Conservation (phyloP, 163 green algal genomes). For the Trebouxia gelatinosa region DNA sequence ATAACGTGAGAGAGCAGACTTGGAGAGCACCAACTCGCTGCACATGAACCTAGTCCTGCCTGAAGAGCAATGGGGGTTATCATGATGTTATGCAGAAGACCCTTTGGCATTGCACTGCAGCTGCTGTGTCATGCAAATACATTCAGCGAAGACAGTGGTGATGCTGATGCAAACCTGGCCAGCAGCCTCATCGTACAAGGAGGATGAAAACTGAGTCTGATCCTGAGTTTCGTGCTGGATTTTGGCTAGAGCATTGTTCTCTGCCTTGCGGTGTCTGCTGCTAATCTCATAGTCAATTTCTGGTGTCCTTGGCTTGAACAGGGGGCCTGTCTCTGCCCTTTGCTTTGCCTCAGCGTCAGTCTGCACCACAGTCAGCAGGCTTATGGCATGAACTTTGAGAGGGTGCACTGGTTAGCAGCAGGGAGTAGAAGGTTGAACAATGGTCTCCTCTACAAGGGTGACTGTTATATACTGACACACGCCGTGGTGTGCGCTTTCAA, state of each 20-base stretch:
- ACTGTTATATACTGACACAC: too few relatives aligned
- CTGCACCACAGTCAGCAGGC: too few relatives aligned
- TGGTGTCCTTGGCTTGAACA: constrained; percentile 25
- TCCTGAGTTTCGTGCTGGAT: constrained; percentile 1
- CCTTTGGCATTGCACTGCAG: too few relatives aligned
- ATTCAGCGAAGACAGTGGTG: not conserved
- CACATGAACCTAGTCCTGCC: not conserved
- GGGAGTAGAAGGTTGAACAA: too few relatives aligned
- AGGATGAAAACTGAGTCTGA: not conserved
- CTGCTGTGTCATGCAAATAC: not conserved
- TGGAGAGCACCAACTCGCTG: not conserved
- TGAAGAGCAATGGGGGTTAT: not conserved
- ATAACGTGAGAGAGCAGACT: too few relatives aligned
- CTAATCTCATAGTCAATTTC: constrained; percentile 12
- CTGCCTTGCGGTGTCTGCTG: constrained; percentile 21
- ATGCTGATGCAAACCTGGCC: not conserved
- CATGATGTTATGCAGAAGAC: not conserved
- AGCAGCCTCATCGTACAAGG: constrained; percentile 4
- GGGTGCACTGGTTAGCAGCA: too few relatives aligned
- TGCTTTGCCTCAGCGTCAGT: constrained; percentile 7
- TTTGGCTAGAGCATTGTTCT: constrained; percentile 2
- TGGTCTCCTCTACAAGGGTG: too few relatives aligned
- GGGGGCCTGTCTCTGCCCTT: not conserved
- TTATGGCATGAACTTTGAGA: too few relatives aligned
- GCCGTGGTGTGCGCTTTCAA: too few relatives aligned